Conservation (phyloP, 768 basidiomycete species). For the Mycena olivaceomarginata region DNA sequence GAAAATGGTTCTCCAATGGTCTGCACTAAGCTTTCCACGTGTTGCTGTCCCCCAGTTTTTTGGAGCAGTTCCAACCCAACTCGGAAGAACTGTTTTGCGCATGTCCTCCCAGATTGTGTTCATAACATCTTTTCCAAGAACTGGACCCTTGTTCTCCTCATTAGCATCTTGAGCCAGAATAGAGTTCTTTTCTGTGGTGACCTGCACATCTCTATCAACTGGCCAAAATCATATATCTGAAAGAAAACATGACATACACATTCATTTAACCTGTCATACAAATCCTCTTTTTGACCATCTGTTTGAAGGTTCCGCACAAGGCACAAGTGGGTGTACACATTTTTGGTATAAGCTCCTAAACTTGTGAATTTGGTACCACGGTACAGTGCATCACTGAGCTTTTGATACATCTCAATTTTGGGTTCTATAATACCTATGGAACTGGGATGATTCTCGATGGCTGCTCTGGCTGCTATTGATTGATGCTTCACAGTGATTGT, state of each 20-base stretch:
- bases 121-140: slow-evolving; percentile 44
- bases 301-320: background rate
- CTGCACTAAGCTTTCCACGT: slow-evolving; percentile 55
- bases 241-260: background rate
- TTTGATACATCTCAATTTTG: background rate
- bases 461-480: background rate
- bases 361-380: background rate
- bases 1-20: slow-evolving; percentile 58
- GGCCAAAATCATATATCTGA: background rate
- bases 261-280: background rate
- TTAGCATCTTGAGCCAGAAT: background rate
- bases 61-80: slow-evolving; percentile 47
- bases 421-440: background rate
- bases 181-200: background rate
- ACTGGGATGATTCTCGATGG: background rate
- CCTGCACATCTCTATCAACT: no score
- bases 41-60: slow-evolving; percentile 46
- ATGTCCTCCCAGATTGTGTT: slow-evolving; percentile 41
- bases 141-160: slow-evolving; percentile 7
- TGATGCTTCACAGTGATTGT: background rate
- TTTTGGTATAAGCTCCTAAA: background rate
- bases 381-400: background rate
- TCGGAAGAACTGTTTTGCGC: slow-evolving; percentile 49
- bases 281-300: background rate
- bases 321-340: background rate